Base-by-base conservation (phyloP, 768 basidiomycete species). In the Rhodotorula graminis region DNA sequence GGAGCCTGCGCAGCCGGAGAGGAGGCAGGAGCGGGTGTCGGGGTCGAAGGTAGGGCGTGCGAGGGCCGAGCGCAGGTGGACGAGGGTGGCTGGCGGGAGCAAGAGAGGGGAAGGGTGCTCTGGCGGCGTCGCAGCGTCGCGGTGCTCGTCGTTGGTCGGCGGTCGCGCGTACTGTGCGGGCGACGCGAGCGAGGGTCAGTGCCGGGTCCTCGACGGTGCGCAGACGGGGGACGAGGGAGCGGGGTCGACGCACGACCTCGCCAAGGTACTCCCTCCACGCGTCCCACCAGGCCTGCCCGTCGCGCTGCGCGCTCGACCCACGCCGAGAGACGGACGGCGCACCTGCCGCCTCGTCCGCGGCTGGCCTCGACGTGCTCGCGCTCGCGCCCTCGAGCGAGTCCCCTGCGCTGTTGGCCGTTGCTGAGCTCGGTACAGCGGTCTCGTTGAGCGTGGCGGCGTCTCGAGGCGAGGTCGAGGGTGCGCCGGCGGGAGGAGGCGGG, bases 11-110 rank as follows among this genome's bases (percentile, higher is more conserved):
- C 42, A 49, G 50, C 37, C 16, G 61, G 42, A 2, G 31, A 37
- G 53, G 53, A 66, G 40, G 29, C 33, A 37, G 65, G 59, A 21
- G 37, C 53, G 65, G 31, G 60, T 56, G 18, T 52, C 27, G 40
- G 25, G 29, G 64, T 58, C 49, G 31, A 46, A 47, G 27, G 63
- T 21, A 31, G 58, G 19, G 29, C 53, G 47, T 15, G 37, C 23
- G 50, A 52, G 7, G 50, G 50, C 50, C 12, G 23, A 55, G 50
- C 47, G 50, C 21, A 64, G 42, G 55, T 42, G 61, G 31, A 27
- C 14, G n/a, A 55, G 15, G 53, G n/a, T 29, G 27, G n/a, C 53
- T 27, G 27, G 8, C 7, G 37, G 31, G 44, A 58, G 52, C 27
- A 57, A 25, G 58, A 33, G 44, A 31, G 12, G 50, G 18, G 61